Evolutionary conservation across 768 basidiomycete species (phyloP).

Genomic region (Lepiota brunneoincarnata): DNA sequence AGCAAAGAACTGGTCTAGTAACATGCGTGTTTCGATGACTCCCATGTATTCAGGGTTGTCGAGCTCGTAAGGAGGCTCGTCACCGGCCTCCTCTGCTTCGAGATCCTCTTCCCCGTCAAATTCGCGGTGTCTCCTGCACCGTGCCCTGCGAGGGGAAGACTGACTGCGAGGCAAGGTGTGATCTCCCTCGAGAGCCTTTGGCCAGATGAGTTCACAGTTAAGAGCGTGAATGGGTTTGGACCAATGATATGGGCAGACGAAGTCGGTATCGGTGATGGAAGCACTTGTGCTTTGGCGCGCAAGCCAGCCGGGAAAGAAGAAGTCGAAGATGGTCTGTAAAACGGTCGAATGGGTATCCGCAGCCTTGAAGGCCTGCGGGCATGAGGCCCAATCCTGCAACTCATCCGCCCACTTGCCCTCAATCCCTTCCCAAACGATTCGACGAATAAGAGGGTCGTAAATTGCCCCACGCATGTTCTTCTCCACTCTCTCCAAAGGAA

Average conservation of each 20-base stretch:
- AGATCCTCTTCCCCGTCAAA: background rate
- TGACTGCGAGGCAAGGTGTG: slow-evolving; percentile 9
- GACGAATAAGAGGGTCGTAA: slow-evolving; percentile 78
- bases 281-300: slow-evolving; percentile 19
- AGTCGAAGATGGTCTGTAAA: background rate
- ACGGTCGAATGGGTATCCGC: background rate
- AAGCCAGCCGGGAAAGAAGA: slow-evolving; percentile 9
- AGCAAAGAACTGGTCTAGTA: slow-evolving; percentile 80
- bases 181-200: slow-evolving; percentile 53
- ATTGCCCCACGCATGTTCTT: slow-evolving; percentile 68
- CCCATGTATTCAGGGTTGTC: slow-evolving; percentile 82
- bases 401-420: slow-evolving; percentile 7
- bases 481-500: slow-evolving; percentile 58
- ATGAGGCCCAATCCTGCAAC: slow-evolving; percentile 10
- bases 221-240: slow-evolving; percentile 66
- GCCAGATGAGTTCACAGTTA: slow-evolving; percentile 85
- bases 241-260: slow-evolving; percentile 80
- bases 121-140: slow-evolving; percentile 5
- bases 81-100: background rate
- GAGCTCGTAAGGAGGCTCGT: slow-evolving; percentile 44
- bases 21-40: slow-evolving; percentile 57
- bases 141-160: background rate
- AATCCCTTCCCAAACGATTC: slow-evolving; percentile 4
- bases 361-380: slow-evolving; percentile 2
- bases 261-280: slow-evolving; percentile 23